Evolutionary conservation across 129 eudicot species (phyloP).

Genomic region (Flaveria robusta): DNA sequence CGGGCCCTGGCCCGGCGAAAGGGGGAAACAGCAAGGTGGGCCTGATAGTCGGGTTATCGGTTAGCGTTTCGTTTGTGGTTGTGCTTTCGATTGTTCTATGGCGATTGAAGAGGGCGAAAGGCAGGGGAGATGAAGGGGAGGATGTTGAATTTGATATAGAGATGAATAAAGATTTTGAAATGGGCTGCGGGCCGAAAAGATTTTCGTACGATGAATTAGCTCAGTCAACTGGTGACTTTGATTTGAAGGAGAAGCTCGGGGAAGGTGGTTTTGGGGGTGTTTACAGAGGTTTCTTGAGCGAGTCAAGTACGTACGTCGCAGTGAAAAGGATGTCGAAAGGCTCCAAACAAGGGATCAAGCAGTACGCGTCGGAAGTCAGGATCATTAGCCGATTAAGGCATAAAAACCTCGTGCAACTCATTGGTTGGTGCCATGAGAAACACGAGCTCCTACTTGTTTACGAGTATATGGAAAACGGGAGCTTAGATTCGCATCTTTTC

Average conservation of each 20-base stretch:
- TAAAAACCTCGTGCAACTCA: conserved; percentile 24
- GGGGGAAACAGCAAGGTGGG: conserved; percentile 12
- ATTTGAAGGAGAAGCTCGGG: conserved; percentile 17
- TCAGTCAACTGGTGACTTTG: background rate
- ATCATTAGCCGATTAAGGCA: conserved; percentile 28
- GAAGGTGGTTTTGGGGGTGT: conserved; percentile 22
- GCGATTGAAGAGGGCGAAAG: conserved; percentile 25
- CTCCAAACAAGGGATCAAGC: conserved; percentile 20
- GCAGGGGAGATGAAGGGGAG: background rate
- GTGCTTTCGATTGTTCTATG: conserved; percentile 1
- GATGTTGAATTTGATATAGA: conserved; percentile 9
- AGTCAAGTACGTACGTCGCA: background rate
- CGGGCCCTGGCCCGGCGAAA: background rate
- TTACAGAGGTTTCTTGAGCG: conserved; percentile 9
- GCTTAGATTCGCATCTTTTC: conserved; percentile 31
- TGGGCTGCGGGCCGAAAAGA: conserved; percentile 30
- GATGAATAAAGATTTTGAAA: conserved; percentile 26
- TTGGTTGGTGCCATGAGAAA: conserved; percentile 32
- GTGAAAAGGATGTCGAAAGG: conserved; percentile 19
- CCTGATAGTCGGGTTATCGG: conserved; percentile 15
- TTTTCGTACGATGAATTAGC: conserved; percentile 23
- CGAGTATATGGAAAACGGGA: conserved; percentile 20
- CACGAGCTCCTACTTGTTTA: conserved; percentile 14
- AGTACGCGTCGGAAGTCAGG: conserved; percentile 16
- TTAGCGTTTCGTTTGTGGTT: background rate